Conservation (phyloP, 176 grass and related monocot genomes). For the Zoysia japonica region DNA sequence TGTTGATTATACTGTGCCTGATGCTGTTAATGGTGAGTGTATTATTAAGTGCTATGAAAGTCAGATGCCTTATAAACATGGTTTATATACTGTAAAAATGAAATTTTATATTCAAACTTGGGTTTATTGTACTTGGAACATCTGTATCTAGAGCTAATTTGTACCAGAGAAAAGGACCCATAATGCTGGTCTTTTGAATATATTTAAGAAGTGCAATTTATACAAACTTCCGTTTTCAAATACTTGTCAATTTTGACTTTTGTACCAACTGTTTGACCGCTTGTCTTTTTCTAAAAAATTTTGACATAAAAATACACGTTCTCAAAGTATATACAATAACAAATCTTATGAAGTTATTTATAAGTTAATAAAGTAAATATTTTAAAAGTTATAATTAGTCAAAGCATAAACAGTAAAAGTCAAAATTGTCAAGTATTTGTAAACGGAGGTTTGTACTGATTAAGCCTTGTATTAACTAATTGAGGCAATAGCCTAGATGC, state of each 20-base stretch:
- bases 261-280: too few relatives aligned
- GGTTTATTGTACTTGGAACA: conserved; percentile 11
- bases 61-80: background rate
- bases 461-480: background rate
- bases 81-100: background rate
- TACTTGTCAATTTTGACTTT: too few relatives aligned
- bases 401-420: too few relatives aligned
- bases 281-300: too few relatives aligned
- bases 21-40: conserved; percentile 83
- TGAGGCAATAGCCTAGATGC: background rate
- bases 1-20: conserved; percentile 86
- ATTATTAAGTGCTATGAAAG: background rate
- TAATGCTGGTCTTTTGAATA: conserved; percentile 6
- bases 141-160: background rate
- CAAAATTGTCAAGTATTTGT: too few relatives aligned
- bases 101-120: background rate
- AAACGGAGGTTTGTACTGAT: background rate
- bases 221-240: background rate
- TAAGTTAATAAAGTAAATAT: too few relatives aligned
- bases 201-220: background rate
- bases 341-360: too few relatives aligned
- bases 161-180: background rate
- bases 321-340: too few relatives aligned
- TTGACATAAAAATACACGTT: too few relatives aligned
- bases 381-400: too few relatives aligned